phyloP scores from a whole-genome alignment of 2,329 filamentous ascomycete genomes.

The Cladosporium sphaerospermum region DNA sequence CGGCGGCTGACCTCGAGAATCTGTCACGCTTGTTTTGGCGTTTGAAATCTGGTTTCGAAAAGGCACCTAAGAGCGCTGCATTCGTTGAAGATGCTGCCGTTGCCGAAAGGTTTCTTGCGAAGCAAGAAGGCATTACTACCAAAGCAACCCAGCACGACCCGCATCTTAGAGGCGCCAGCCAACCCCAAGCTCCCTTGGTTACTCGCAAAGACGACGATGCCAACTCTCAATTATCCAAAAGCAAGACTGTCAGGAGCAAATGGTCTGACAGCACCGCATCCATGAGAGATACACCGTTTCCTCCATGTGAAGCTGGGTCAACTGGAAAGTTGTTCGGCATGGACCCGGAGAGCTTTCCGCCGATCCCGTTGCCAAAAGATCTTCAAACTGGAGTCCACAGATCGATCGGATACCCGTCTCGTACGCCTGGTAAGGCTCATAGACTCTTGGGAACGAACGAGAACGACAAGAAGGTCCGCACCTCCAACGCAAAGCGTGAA shows the following conservation, averaged over 20 bases:
- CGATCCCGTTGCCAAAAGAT: not conserved
- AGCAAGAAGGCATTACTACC: not conserved
- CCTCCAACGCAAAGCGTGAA: constrained; percentile 10
- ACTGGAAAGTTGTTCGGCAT: not conserved
- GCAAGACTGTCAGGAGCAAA: constrained; percentile 18
- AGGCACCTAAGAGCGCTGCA: constrained; percentile 9
- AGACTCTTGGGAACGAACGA: constrained; percentile 5
- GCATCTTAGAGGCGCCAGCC: not conserved
- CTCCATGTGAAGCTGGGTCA: not conserved
- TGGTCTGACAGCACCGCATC: constrained; percentile 26
- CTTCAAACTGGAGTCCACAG: not conserved
- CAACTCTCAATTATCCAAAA: not conserved
- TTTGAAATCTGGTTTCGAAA: constrained; percentile 15
- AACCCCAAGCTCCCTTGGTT: not conserved
- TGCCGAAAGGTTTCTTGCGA: constrained; percentile 14
- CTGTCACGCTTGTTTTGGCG: constrained; percentile 16
- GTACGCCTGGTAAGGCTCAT: constrained; percentile 4
- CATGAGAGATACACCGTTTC: constrained; percentile 2
- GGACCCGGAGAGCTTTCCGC: not conserved
- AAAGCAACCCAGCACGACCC: not conserved
- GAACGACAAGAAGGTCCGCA: not conserved
- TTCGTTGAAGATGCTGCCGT: constrained; percentile 14
- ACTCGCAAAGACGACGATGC: constrained; percentile 3
- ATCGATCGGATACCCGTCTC: constrained; percentile 22
- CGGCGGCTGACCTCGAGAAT: constrained; percentile 15